Base-by-base conservation (phyloP, 2,329 filamentous ascomycete species). In the Xylariaceae sp. region DNA sequence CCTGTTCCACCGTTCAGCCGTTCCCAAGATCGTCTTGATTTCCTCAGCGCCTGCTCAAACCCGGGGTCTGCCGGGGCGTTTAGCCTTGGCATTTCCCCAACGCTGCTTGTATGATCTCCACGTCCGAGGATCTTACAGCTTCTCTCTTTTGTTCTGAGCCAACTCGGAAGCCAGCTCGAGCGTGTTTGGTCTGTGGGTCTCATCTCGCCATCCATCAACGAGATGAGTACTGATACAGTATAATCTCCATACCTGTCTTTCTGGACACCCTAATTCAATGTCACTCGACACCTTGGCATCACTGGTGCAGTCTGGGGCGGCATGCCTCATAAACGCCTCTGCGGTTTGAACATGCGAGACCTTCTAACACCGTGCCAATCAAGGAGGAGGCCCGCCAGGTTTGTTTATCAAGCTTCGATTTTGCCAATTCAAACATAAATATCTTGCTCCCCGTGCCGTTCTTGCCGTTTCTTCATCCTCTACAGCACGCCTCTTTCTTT, bases 61-160 rank as follows among this genome's bases (percentile, higher is more conserved):
- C 33, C 32, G 42, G 48, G 47, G 41, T 38, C 39, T 37, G 45
- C 33, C 32, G 42, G 48, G 47, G 41, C 39, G 41, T 37, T 16
- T 13, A 38, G 15, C 40, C 42, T 45, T 35, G 33, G 16, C 13
- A 18, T 35, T 12, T 19, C 19, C 18, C 43, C 29, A 51, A 47
- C 50, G 19, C 19, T 3, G 9, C 42, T 39, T 18, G 48, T 55
- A 48, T 56, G 49, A 56, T 57, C 54, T 52, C 26, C 51, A 37
- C 19, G 34, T 19, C 31, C 15, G 45, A 39, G 42, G 41, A 54
- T 54, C 47, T 48, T 52, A 50, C 6, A n/a, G 8, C 16, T 45
- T 38, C 29, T 33, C 33, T 33, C 40, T 43, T 33, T 42, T 37
- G 50, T 54, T 32, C 15, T 32, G 30, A n/a, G 13, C 30, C 22